Conservation (phyloP, 805 yeast species). For the Metschnikowia anglica region DNA sequence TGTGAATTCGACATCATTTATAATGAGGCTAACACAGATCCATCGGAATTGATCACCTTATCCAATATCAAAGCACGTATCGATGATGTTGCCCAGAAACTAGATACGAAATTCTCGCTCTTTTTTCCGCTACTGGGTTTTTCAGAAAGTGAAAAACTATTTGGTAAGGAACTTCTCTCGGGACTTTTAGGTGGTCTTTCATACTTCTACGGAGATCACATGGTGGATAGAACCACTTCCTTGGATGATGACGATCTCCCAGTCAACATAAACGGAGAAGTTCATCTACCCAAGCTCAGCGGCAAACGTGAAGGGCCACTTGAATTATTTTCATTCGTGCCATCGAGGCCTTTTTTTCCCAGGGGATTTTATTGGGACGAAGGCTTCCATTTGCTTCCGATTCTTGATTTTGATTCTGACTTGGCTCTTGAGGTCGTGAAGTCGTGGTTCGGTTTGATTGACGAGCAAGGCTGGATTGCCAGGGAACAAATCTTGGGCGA, state of each 20-base stretch:
- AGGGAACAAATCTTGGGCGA: slow-evolving; percentile 92
- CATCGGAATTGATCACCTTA: slow-evolving; percentile 36
- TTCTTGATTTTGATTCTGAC: slow-evolving; percentile 80
- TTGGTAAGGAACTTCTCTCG: slow-evolving; percentile 78
- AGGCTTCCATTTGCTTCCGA: slow-evolving; percentile 87
- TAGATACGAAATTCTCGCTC: slow-evolving; percentile 53
- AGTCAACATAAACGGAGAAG: slow-evolving; percentile 30
- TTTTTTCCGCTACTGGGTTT: slow-evolving; percentile 56
- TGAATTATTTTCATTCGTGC: slow-evolving; percentile 78
- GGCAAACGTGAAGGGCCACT: slow-evolving; percentile 74
- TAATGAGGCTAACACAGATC: slow-evolving; percentile 45
- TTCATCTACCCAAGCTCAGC: slow-evolving; percentile 33
- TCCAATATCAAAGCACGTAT: slow-evolving; percentile 39
- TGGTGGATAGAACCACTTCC: slow-evolving; percentile 71
- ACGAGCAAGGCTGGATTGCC: slow-evolving; percentile 94
- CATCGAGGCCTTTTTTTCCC: slow-evolving; percentile 92
- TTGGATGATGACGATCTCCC: slow-evolving; percentile 71
- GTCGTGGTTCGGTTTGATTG: slow-evolving; percentile 86
- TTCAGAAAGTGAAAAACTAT: slow-evolving; percentile 45
- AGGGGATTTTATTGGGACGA: slow-evolving; percentile 99
- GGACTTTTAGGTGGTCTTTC: slow-evolving; percentile 89
- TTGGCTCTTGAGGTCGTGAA: slow-evolving; percentile 73
- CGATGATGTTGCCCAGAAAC: slow-evolving; percentile 29
- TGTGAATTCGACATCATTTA: slow-evolving; percentile 74
- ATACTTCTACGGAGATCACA: slow-evolving; percentile 78